Evolutionary conservation across 2,329 filamentous ascomycete species (phyloP).

Genomic region (Colletotrichum acutatum): DNA sequence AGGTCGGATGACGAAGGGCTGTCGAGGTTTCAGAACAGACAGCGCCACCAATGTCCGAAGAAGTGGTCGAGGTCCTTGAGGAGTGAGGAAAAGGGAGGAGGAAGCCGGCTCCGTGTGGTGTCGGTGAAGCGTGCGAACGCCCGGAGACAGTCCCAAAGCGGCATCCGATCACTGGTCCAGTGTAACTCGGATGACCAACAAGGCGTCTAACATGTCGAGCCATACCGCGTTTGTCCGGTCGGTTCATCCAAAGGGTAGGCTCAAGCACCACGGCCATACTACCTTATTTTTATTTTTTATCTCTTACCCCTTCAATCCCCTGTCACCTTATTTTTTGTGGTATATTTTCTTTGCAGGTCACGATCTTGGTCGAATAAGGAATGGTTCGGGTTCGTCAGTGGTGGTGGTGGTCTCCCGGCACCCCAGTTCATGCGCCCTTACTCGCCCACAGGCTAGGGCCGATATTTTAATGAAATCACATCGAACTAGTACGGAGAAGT

Average conservation of each 20-base stretch:
- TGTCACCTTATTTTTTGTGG: not conserved
- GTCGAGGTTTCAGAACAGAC: not conserved
- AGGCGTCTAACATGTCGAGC: conserved; percentile 10
- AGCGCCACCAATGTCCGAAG: not conserved
- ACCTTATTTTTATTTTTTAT: conserved; percentile 12
- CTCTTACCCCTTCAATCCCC: not conserved
- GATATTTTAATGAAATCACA: not conserved
- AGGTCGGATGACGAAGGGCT: not conserved
- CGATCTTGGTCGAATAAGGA: conserved; percentile 27
- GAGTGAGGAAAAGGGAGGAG: not conserved
- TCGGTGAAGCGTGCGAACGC: conserved; percentile 8
- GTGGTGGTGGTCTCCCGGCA: not conserved
- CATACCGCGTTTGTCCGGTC: conserved; percentile 15
- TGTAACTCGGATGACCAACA: conserved; percentile 27
- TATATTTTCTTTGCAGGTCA: conserved; percentile 7
- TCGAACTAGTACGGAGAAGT: not conserved
- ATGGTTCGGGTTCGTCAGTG: not conserved
- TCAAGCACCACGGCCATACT: conserved; percentile 4
- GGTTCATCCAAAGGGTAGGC: conserved; percentile 14
- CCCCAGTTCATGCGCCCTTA: conserved; percentile 17
- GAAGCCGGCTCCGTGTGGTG: not conserved
- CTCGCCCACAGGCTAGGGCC: not conserved
- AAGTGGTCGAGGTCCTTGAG: too few species aligned
- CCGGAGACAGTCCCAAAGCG: conserved; percentile 30
- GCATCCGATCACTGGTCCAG: conserved; percentile 22